phyloP scores from a whole-genome alignment of 345 rosid genomes.

The Excoecaria cochinchinensis region DNA sequence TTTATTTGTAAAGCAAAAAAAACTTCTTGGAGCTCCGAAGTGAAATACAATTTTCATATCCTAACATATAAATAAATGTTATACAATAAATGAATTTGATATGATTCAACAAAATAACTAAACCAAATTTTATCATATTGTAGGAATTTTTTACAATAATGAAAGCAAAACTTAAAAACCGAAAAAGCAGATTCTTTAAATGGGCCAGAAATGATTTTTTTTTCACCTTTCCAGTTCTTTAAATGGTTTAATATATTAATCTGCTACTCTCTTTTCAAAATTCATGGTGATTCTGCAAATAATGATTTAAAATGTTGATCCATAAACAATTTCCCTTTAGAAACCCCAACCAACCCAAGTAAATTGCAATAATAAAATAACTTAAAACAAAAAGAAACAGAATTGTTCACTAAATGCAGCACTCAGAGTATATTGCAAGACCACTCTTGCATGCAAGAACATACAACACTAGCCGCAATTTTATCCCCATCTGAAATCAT shows the following conservation, averaged over 20 bases:
- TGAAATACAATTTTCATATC: conserved; percentile 84
- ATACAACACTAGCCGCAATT: not conserved
- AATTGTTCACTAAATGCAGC: not conserved
- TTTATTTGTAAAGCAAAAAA: conserved; percentile 27
- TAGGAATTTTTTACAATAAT: not conserved
- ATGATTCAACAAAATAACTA: conserved; percentile 1
- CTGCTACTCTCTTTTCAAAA: not conserved
- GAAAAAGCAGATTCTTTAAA: not conserved
- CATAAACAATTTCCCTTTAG: not conserved
- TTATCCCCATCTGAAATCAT: not conserved
- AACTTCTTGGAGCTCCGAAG: conserved; percentile 83
- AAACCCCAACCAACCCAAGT: not conserved
- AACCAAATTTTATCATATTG: not conserved
- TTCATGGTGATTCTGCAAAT: not conserved
- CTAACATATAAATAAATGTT: conserved; percentile 31
- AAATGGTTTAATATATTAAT: not conserved
- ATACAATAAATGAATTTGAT: conserved; percentile 10
- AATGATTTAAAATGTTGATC: not conserved
- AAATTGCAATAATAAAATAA: not conserved
- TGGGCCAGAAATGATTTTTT: not conserved
- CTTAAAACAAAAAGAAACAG: not conserved
- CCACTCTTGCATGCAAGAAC: not conserved
- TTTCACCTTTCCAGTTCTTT: not conserved
- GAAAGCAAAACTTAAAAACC: not conserved
- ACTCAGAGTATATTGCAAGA: not conserved